Evolutionary conservation across 495 filamentous ascomycete species (phyloP), one percentile per base, ranked within the genome.

Genomic region (Penicillium cataractarum): DNA sequence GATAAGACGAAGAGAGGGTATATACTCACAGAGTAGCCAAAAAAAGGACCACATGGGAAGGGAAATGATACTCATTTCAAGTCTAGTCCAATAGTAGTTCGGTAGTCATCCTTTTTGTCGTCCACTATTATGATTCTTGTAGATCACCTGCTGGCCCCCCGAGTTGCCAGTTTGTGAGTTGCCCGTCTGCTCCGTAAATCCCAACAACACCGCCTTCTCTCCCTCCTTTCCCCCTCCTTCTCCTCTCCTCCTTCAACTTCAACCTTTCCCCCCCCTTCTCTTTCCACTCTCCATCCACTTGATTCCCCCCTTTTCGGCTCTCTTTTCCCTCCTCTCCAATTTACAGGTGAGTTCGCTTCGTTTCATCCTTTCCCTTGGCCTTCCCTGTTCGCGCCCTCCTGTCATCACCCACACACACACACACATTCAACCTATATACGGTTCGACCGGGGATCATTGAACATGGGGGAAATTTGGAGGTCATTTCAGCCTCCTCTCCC

Each of bases 171-270:
- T 31, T 1, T 52, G 26, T n/a, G 51, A 35, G 29, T 40, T 39
- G 37, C 33, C 24, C 33, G 37, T 56, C 12, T 29, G 37, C 55
- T 37, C 24, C 24, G 53, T 52, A 70, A 70, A 66, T 68, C 70
- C 70, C 77, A 76, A 77, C 73, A 78, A 71, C 72, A 76, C 70
- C 77, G 65, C 64, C 56, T 65, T 67, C 66, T 68, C 59, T 70
- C 63, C 68, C 61, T 58, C 65, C 57, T 71, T 70, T 63, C 66
- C 32, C 57, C 56, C 60, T 64, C 57, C 71, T 63, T 64, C 70
- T 59, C 62, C 63, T 58, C 55, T 64, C 63, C 58, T 61, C 66
- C 61, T 64, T 67, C 75, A 70, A 56, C 65, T 68, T 70, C 61
- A 65, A 61, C 60, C 67, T 67, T 61, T 22, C 32, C 21, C 19